Evolutionary conservation across 1,139 yeast genomes (phyloP), one percentile per base, ranked within the genome.

Genomic region (Kodamaea arcana): DNA sequence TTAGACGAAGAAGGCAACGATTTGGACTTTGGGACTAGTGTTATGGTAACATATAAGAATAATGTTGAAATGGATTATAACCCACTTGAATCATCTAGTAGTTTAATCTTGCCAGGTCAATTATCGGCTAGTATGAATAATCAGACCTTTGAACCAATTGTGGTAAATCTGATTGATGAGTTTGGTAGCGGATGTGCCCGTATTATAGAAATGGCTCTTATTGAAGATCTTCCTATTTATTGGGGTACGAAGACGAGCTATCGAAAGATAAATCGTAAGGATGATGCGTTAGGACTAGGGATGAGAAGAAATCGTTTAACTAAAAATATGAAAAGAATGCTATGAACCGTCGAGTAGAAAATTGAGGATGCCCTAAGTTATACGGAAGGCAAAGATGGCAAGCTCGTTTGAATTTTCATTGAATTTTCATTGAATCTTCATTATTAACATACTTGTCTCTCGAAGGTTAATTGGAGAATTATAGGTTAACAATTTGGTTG

Each of bases 141-240:
- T n/a, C 15, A 23, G 15, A 15, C 5, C 7, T 12, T 15, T 5
- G 17, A 17, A 7, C 16, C 30, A n/a, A 15, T 15, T 11, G 9
- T 22, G 2, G 18, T 30, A 3, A 3, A 12, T 9, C 33, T 22
- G 31, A 11, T 16, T 10, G 27, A 15, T 16, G 27, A 34, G 16
- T 34, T 34, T 16, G 33, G 30, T 12, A 30, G 17, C 12, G 32
- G 16, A 12, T 30, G 33, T 23, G 37, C 37, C 9, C 15, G 8
- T 10, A 23, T 30, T 22, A 30, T 34, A 6, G 22, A 29, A n/a
- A 18, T 13, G n/a, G 36, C 30, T 9, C 29, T 32, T 18, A n/a
- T 27, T 11, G 27, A 27, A 23, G 26, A 29, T 14, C 9, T 29
- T 13, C 15, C 31, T 12, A 13, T 20, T 12, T 29, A n/a, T 11